Conservation (phyloP, 352 stramenopile genomes). For the Bremia lactucae region DNA sequence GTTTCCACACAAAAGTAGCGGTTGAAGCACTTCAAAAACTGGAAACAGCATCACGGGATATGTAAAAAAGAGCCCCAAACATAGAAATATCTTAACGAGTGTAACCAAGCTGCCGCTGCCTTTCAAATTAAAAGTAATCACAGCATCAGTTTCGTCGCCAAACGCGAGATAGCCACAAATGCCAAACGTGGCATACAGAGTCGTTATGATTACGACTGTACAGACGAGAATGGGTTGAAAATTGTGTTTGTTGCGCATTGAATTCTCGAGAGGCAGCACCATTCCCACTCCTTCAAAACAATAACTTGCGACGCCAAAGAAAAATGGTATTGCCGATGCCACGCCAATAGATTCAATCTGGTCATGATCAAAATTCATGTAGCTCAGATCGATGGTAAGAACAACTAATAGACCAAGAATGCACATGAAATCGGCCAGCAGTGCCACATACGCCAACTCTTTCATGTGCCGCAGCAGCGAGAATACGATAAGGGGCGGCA, state of each 20-base stretch:
- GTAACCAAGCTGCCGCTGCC: slow-evolving; percentile 40
- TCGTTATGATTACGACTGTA: slow-evolving; percentile 74
- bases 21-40: slow-evolving; percentile 70
- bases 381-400: slow-evolving; percentile 69
- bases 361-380: slow-evolving; percentile 46
- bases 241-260: slow-evolving; percentile 59
- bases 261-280: slow-evolving; percentile 82
- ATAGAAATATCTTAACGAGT: slow-evolving; percentile 83
- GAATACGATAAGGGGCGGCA: slow-evolving; percentile 60
- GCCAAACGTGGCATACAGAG: slow-evolving; percentile 83
- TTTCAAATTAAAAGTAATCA: slow-evolving; percentile 86
- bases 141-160: slow-evolving; percentile 63
- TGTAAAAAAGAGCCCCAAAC: slow-evolving; percentile 84
- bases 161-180: slow-evolving; percentile 83
- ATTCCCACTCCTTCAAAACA: slow-evolving; percentile 87
- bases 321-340: slow-evolving; percentile 65
- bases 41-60: slow-evolving; percentile 91
- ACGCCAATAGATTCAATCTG: slow-evolving; percentile 49
- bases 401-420: slow-evolving; percentile 78
- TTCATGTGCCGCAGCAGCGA: slow-evolving; percentile 84
- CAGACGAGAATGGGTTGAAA: slow-evolving; percentile 66
- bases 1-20: slow-evolving; percentile 20
- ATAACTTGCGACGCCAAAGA: slow-evolving; percentile 85
- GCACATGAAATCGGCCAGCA: slow-evolving; percentile 85
- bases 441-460: slow-evolving; percentile 76